A percentile compares a stretch with the other conserved stretches of the same genome.
Conservation (phyloP, 345 rosid genomes). For the Hibiscus trionum region DNA sequence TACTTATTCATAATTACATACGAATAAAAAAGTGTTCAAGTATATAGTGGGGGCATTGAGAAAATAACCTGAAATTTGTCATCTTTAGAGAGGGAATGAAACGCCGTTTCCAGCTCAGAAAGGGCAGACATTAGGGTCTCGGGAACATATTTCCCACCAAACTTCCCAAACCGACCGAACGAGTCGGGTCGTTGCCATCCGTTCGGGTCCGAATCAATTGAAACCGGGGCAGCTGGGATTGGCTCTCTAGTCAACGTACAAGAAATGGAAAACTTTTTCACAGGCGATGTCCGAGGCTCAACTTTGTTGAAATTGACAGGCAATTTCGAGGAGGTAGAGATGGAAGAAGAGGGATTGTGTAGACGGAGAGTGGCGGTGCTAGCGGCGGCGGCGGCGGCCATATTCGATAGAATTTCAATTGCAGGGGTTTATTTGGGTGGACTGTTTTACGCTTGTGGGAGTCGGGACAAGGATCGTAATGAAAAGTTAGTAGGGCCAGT, state of each 20-base stretch:
- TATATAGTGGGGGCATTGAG: not conserved
- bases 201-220: slow-evolving; percentile 37
- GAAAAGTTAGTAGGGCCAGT: not conserved
- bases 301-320: slow-evolving; percentile 22
- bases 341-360: slow-evolving; percentile 12
- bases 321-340: slow-evolving; percentile 8
- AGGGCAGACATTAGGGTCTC: slow-evolving; percentile 91
- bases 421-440: not conserved
- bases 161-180: slow-evolving; percentile 79
- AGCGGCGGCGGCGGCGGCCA: slow-evolving; percentile 16
- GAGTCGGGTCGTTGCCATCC: slow-evolving; percentile 64
- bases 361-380: slow-evolving; percentile 9
- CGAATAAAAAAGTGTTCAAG: not conserved
- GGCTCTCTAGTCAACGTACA: slow-evolving; percentile 46
- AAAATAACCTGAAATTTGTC: slow-evolving; percentile 60
- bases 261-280: slow-evolving; percentile 23
- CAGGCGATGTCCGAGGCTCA: slow-evolving; percentile 13
- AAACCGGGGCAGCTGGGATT: slow-evolving; percentile 2
- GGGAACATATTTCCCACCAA: slow-evolving; percentile 90
- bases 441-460: not conserved
- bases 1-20: not conserved
- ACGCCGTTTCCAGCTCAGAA: slow-evolving; percentile 72
- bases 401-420: not conserved
- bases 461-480: not conserved
- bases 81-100: slow-evolving; percentile 51